Conservation (phyloP, 306 rosid species). For the Vigna hirtella region DNA sequence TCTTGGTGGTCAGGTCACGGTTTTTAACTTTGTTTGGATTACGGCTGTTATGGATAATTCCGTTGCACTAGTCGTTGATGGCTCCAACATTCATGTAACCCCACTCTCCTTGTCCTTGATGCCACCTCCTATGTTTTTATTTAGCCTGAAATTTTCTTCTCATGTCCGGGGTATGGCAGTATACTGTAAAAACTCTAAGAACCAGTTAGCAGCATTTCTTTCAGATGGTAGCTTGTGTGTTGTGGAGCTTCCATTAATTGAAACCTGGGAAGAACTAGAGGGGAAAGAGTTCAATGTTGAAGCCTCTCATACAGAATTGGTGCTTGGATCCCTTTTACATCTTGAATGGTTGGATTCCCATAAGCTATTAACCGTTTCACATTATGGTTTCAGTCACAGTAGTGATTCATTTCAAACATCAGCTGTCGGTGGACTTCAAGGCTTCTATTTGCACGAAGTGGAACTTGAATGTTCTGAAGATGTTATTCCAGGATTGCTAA, state of each 20-base stretch:
- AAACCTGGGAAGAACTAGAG: constrained; percentile 92
- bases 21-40: constrained; percentile 75
- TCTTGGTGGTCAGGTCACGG: constrained; percentile 73
- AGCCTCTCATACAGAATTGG: constrained; percentile 55
- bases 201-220: constrained; percentile 70
- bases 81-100: constrained; percentile 67
- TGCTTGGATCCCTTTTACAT: constrained; percentile 73
- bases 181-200: constrained; percentile 72
- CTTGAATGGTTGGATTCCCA: constrained; percentile 83
- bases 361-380: constrained; percentile 75
- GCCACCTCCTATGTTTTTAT: constrained; percentile 93
- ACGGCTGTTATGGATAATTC: constrained; percentile 82
- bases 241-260: constrained; percentile 83
- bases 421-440: constrained; percentile 52
- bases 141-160: constrained; percentile 74
- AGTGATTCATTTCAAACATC: constrained; percentile 46
- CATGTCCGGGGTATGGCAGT: constrained; percentile 69
- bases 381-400: constrained; percentile 71
- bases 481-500: constrained; percentile 67
- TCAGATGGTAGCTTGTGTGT: constrained; percentile 77
- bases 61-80: constrained; percentile 78
- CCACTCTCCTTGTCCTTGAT: constrained; percentile 74
- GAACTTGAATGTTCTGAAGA: constrained; percentile 79
- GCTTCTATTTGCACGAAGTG: constrained; percentile 80
- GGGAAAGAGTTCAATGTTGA: constrained; percentile 75